phyloP scores from a whole-genome alignment of 306 rosid species.

The Chamaecrista fasciculata region DNA sequence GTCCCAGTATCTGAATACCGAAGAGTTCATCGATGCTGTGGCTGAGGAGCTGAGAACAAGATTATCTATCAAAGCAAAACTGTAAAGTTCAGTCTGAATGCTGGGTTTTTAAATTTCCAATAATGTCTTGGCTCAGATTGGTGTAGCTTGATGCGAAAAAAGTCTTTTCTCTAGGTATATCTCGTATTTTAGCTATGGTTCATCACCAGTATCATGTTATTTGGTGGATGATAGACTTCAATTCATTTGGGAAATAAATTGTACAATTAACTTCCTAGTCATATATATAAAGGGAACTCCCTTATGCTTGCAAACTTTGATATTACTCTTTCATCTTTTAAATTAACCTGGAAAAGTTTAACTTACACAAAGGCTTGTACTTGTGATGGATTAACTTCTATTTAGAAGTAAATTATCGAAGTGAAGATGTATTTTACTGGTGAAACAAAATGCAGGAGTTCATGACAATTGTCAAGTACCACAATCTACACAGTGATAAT shows the following conservation, averaged over 20 bases:
- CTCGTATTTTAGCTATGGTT: not conserved
- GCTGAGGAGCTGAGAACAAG: slow-evolving; percentile 55
- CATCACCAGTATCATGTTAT: not conserved
- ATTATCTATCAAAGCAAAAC: slow-evolving; percentile 40
- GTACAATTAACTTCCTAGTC: not conserved
- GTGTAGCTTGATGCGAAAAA: not conserved
- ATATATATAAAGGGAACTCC: not conserved
- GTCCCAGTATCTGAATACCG: slow-evolving; percentile 76
- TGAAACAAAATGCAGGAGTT: too few relatives aligned
- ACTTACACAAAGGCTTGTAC: not conserved
- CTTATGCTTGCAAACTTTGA: not conserved
- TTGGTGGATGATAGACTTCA: not conserved
- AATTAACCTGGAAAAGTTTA: not conserved
- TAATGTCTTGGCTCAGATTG: not conserved
- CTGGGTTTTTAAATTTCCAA: slow-evolving; percentile 1
- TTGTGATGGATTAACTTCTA: not conserved
- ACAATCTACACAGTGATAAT: not conserved
- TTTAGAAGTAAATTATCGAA: not conserved
- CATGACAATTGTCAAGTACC: not conserved
- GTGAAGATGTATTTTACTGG: not conserved
- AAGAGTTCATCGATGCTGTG: slow-evolving; percentile 90
- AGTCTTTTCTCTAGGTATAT: not conserved
- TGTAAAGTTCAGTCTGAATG: slow-evolving; percentile 29
- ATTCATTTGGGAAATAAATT: not conserved
- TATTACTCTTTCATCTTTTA: not conserved